A percentile compares a stretch with the other conserved stretches of the same genome.
These are phyloP conservation scores for Cutaneotrichosporon dermatis DNA, from an alignment of 1,284 basidiomycete genomes.

Conservation along the genomic window DNA sequence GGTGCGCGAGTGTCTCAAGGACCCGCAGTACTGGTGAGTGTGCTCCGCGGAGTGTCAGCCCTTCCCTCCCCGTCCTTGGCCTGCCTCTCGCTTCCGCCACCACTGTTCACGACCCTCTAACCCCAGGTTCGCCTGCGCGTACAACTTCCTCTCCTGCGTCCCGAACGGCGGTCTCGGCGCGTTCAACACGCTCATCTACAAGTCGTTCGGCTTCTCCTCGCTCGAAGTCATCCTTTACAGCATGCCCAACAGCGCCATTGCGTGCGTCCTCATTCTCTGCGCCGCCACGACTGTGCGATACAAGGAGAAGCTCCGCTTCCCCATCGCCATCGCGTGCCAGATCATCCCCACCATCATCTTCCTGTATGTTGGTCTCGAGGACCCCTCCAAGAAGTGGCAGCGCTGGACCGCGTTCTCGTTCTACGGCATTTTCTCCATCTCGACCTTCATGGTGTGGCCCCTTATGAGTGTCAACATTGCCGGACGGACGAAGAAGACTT, in stretches of 20 bases:
- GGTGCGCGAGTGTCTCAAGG: conserved; percentile 28
- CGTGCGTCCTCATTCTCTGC: conserved; percentile 13
- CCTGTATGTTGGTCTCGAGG: conserved; percentile 25
- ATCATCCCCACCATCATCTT: conserved; percentile 20
- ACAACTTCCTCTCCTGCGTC: conserved; percentile 25
- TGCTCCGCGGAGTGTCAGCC: too few relatives aligned
- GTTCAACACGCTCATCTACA: conserved; percentile 21
- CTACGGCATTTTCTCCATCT: conserved; percentile 16
- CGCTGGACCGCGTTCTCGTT: conserved; percentile 27
- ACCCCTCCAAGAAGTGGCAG: conserved; percentile 19
- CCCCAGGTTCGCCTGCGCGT: conserved; percentile 1
- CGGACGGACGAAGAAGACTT: conserved; percentile 35
- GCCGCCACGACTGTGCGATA: conserved; percentile 15
- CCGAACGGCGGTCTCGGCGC: conserved; percentile 30
- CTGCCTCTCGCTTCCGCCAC: too few relatives aligned
- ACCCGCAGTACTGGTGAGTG: conserved; percentile 24
- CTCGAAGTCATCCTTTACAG: conserved; percentile 22
- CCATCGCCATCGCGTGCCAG: conserved; percentile 19
- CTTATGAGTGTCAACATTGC: conserved; percentile 32
- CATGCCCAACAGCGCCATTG: conserved; percentile 24
- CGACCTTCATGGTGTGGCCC: conserved; percentile 33
- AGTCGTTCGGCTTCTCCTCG: conserved; percentile 27
- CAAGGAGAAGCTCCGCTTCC: conserved; percentile 18
- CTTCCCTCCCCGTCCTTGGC: too few relatives aligned
- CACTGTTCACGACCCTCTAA: too few relatives aligned